Evolutionary conservation across 140 eudicot species (phyloP), one percentile per base, ranked within the genome.

Genomic region (Erigeron philadelphicus): DNA sequence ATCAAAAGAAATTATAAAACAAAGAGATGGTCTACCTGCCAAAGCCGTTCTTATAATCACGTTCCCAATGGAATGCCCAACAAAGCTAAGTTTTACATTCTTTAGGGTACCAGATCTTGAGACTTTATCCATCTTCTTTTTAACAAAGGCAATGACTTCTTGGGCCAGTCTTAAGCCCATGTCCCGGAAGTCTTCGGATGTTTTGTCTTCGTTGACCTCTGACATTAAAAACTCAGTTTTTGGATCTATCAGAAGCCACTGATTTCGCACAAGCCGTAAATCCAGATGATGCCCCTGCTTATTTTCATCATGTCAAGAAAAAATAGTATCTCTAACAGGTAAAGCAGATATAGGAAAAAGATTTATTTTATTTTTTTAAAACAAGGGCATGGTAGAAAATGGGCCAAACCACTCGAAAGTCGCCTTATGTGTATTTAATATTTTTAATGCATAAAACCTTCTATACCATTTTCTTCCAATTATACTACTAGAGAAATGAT

Each of bases 51-150:
- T 79, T 66, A 94, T 73, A 46, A 94, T 94, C 76, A 94, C 86
- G 47, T 94, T 94, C 75, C 99, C 99, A 75, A 94, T 94, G 53
- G 99, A 94, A 74, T 94, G 99, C 71, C 99, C 99, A 11, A 94
- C 95, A 82, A 94, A 94, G 77, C 99, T 94, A 53, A 94, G 87
- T 76, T 94, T 89, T 11, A 94, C 93, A 47, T 73, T 82, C 72
- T 80, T 83, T 70, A 94, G 74, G 78, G 55, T 71, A 59, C 95
- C 95, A 6, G 97, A 83, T 80, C 94, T 84, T 12, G 97, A 89
- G 45, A 65, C 88, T 81, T 83, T 94, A 78, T 94, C 99, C 99
- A 94, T 87, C 76, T 94, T 94, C 87, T 94, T 94, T 72, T 94
- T 94, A 66, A 94, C 86, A 58, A 94, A 94, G 67, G 95, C 83